phyloP scores from a whole-genome alignment of 2,329 filamentous ascomycete genomes.

The Zymoseptoria brevis region DNA sequence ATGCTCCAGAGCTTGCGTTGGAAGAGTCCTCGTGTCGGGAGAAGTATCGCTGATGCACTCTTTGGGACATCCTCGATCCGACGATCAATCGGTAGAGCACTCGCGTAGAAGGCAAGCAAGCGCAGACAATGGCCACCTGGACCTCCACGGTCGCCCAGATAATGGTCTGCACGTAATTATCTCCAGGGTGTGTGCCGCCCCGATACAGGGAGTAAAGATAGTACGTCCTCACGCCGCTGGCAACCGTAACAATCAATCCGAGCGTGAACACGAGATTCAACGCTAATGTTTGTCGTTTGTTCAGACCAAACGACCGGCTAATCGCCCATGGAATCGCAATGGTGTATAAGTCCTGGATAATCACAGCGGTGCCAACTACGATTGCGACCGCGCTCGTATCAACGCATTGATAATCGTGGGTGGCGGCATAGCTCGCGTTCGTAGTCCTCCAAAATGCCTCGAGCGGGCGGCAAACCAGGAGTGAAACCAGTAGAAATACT shows the following conservation, averaged over 20 bases:
- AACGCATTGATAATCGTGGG: constrained; percentile 38
- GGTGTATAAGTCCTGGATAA: constrained; percentile 35
- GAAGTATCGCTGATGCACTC: not conserved
- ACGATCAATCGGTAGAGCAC: not conserved
- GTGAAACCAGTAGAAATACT: not conserved
- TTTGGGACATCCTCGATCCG: not conserved
- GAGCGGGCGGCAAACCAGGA: not conserved
- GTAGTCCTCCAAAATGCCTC: not conserved
- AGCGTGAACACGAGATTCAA: constrained; percentile 35
- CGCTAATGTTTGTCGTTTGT: constrained; percentile 36
- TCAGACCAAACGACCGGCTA: constrained; percentile 38
- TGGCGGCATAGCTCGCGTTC: constrained; percentile 21
- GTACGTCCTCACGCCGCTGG: constrained; percentile 29
- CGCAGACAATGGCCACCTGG: constrained; percentile 1
- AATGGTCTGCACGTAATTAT: not conserved
- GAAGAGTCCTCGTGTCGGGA: not conserved
- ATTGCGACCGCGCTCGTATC: constrained; percentile 35
- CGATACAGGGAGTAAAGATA: constrained; percentile 17
- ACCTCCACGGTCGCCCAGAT: not conserved
- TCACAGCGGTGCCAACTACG: constrained; percentile 33
- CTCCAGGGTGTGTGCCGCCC: not conserved
- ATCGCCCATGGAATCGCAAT: constrained; percentile 37
- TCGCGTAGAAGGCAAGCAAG: not conserved
- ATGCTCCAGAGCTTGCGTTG: not conserved
- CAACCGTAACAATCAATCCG: constrained; percentile 24